Base-by-base conservation (phyloP, 176 grass and related monocot species). In the Themeda triandra region DNA sequence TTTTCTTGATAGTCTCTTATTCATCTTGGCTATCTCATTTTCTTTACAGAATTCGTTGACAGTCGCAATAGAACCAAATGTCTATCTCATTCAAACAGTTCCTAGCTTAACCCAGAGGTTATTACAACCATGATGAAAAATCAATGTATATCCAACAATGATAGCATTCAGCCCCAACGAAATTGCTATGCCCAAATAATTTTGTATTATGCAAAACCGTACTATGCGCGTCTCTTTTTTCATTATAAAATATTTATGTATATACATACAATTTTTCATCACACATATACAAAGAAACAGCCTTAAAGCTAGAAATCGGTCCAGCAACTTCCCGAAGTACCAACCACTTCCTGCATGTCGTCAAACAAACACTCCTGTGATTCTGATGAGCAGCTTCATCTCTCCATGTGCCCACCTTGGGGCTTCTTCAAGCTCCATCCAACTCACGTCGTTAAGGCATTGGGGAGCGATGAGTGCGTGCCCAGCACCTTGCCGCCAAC, bases 401-500 rank as follows among this genome's bases (percentile, higher is more conserved):
- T 42, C 45, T 32, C 25, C 33, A 35, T 58, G 23, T 19, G 15
- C 46, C 46, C 15, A 31, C 44, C 54, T 64, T 41, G 2, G n/a
- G n/a, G 17, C 62, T 58, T 76, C 36, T 82, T 59, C 46, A 58
- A 59, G 28, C 64, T 82, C 51, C 49, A 63, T 42, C 8, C 27
- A 21, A 13, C 8, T 91, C 69, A 93, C 6, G 88, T 90, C 3
- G 92, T 93, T 8, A 90, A 46, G 1, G 80, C 86, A 36, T 90
- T 85, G 40, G 88, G 92, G 23, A 93, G 92, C 11, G 92, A 88
- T 6, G 92, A 88, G 33, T 88, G 83, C 2, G 80, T 67, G 46
- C 94, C 94, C 35, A 89, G 68, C 13, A 97, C 88, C 80, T 97
- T 91, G 27, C 94, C 94, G 13, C 94, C 92, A 0, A 97, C 87